Percentiles rank a stretch among this genome's conserved stretches.
phyloP scores from a whole-genome alignment of 768 basidiomycete species.

The Psilocybe cyanescens region DNA sequence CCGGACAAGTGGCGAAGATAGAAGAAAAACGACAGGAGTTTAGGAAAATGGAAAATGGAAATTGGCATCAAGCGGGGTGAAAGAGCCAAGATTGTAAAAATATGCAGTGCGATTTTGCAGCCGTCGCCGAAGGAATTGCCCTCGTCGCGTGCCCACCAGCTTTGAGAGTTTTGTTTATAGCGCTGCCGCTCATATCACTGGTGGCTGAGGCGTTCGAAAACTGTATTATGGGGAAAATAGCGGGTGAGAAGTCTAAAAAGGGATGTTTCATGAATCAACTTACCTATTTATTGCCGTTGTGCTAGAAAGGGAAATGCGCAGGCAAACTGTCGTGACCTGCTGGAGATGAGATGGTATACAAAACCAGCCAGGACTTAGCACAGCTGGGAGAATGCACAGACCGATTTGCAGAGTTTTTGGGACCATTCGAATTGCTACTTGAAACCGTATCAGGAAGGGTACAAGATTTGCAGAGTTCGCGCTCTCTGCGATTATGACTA shows the following conservation, averaged over 20 bases:
- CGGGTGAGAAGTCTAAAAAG: background rate
- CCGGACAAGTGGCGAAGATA: conserved; percentile 2
- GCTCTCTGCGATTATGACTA: conserved; percentile 1
- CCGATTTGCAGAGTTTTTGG: conserved; percentile 17
- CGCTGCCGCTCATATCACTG: conserved; percentile 7
- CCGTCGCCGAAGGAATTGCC: conserved; percentile 3
- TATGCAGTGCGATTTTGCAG: conserved; percentile 1
- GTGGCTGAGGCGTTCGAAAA: conserved; percentile 3
- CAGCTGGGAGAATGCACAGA: conserved; percentile 12
- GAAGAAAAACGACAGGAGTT: conserved; percentile 1
- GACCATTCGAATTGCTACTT: conserved; percentile 8
- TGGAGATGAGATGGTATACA: conserved; percentile 2
- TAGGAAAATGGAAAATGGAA: conserved; percentile 7
- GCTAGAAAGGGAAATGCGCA: background rate
- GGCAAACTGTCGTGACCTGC: background rate
- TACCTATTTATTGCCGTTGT: background rate
- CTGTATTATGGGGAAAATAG: background rate
- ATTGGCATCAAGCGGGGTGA: background rate
- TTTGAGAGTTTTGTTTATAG: conserved; percentile 5
- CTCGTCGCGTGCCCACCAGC: conserved; percentile 9
- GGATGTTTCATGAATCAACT: background rate
- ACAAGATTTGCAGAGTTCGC: conserved; percentile 10
- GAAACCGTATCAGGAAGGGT: conserved; percentile 10
- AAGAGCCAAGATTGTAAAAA: background rate
- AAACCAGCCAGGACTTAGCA: conserved; percentile 8